A percentile compares a stretch with the other conserved stretches of the same genome.
phyloP scores from a whole-genome alignment of 495 filamentous ascomycete genomes.

The Cairneyella variabilis region DNA sequence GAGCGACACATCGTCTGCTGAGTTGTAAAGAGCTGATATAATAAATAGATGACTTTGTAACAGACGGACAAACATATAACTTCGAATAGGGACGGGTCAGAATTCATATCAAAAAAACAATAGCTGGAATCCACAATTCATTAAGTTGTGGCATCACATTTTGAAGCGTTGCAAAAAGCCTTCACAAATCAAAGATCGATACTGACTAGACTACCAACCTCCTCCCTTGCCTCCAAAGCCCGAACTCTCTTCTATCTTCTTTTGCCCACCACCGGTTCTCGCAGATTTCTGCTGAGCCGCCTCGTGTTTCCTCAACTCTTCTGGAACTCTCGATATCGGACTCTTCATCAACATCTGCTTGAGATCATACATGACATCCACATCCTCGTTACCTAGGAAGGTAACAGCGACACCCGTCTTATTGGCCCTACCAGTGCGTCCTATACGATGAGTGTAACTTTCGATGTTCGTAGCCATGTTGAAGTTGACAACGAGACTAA shows the following conservation, averaged over 20 bases:
- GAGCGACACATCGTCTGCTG: no score
- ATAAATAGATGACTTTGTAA: no score
- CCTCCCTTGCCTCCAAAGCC: conserved; percentile 25
- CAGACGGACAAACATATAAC: no score
- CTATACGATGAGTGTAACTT: conserved; percentile 95
- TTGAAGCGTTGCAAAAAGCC: no score
- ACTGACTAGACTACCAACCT: conserved; percentile 20
- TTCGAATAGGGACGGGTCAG: no score
- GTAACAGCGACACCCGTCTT: conserved; percentile 98
- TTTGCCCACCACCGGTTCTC: conserved; percentile 46
- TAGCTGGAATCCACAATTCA: no score
- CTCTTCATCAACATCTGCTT: conserved; percentile 96
- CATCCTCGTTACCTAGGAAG: conserved; percentile 90
- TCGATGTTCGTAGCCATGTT: conserved; percentile 97
- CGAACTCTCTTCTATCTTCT: conserved; percentile 56
- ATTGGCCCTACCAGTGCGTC: conserved; percentile 94
- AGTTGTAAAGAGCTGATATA: no score
- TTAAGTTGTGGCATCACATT: no score
- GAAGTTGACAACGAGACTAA: conserved; percentile 94
- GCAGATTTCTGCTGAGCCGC: conserved; percentile 81
- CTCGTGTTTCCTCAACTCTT: conserved; percentile 91
- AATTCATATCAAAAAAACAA: no score
- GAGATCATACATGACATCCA: conserved; percentile 91
- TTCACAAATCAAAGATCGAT: no score
- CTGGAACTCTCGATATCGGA: conserved; percentile 82